phyloP scores from a whole-genome alignment of 495 filamentous ascomycete species.

The Xylaria longipes region DNA sequence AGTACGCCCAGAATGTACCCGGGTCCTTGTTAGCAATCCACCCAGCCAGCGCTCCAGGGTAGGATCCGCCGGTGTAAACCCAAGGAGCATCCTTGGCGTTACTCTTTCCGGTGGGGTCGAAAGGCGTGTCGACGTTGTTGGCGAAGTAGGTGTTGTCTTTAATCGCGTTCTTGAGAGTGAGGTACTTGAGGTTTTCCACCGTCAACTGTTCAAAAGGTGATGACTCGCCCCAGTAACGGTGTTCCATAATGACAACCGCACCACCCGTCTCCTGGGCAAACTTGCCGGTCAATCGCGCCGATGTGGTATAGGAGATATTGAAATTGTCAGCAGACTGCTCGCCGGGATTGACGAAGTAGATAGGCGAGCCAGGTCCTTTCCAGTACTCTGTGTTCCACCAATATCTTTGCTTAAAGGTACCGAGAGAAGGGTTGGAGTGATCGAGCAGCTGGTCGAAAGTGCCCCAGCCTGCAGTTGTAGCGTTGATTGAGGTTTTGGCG shows the following conservation, averaged over 20 bases:
- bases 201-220: constrained; percentile 64
- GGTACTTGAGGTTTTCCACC: constrained; percentile 62
- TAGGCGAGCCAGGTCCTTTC: constrained; percentile 60
- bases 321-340: constrained; percentile 61
- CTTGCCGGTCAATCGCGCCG: constrained; percentile 58
- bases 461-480: constrained; percentile 37
- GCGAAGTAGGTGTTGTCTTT: constrained; percentile 69
- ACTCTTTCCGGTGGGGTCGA: constrained; percentile 60
- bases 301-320: constrained; percentile 60
- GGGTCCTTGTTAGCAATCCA: constrained; percentile 66
- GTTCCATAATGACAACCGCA: constrained; percentile 65
- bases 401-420: constrained; percentile 65
- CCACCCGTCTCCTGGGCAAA: constrained; percentile 61
- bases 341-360: constrained; percentile 66
- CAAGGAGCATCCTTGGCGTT: constrained; percentile 65
- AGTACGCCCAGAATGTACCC: constrained; percentile 72
- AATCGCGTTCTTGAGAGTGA: constrained; percentile 68
- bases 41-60: constrained; percentile 67
- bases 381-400: constrained; percentile 62
- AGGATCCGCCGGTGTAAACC: constrained; percentile 69
- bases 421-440: constrained; percentile 59
- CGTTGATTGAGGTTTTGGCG: constrained; percentile 12
- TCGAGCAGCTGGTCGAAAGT: constrained; percentile 63
- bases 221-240: constrained; percentile 66
- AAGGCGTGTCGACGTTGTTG: constrained; percentile 61